Evolutionary conservation across 108 stramenopile genomes (phyloP).

Genomic region (Skeletonema tropicum): DNA sequence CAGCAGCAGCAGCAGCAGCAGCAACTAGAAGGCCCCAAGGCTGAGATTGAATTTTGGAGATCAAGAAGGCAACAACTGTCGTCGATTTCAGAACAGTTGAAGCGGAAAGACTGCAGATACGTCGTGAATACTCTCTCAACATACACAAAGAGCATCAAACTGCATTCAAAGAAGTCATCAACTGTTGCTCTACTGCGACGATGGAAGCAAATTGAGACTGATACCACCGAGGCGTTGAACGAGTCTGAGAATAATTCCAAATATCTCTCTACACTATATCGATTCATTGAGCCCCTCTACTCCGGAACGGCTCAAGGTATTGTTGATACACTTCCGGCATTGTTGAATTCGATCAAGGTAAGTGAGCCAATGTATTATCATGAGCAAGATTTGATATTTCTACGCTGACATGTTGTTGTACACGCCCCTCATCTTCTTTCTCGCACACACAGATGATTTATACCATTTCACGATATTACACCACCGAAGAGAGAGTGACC

Average conservation of each 20-base stretch:
- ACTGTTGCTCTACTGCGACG: slow-evolving; percentile 63
- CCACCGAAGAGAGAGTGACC: slow-evolving; percentile 68
- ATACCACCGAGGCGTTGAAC: slow-evolving; percentile 90
- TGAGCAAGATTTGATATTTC: not conserved
- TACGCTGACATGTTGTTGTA: not conserved
- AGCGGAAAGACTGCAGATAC: slow-evolving; percentile 77
- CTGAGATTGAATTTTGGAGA: slow-evolving; percentile 88
- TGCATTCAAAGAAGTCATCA: slow-evolving; percentile 60
- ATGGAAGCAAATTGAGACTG: slow-evolving; percentile 89
- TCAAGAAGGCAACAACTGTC: slow-evolving; percentile 85
- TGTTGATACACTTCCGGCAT: slow-evolving; percentile 89
- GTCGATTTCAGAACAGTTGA: slow-evolving; percentile 86
- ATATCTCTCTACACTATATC: slow-evolving; percentile 87
- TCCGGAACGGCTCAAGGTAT: slow-evolving; percentile 79
- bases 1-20: slow-evolving; percentile 11
- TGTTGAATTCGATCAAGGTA: slow-evolving; percentile 87
- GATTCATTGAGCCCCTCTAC: slow-evolving; percentile 91
- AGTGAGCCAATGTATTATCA: not conserved
- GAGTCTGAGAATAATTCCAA: slow-evolving; percentile 95
- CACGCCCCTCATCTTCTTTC: not conserved
- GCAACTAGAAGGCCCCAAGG: slow-evolving; percentile 75
- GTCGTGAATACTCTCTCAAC: slow-evolving; percentile 72
- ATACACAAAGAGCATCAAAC: slow-evolving; percentile 60
- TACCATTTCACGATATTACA: slow-evolving; percentile 86
- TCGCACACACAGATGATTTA: slow-evolving; percentile 83